These are phyloP conservation scores for Amanita subjunquillea DNA, from an alignment of 768 basidiomycete species.

Conservation along the genomic window DNA sequence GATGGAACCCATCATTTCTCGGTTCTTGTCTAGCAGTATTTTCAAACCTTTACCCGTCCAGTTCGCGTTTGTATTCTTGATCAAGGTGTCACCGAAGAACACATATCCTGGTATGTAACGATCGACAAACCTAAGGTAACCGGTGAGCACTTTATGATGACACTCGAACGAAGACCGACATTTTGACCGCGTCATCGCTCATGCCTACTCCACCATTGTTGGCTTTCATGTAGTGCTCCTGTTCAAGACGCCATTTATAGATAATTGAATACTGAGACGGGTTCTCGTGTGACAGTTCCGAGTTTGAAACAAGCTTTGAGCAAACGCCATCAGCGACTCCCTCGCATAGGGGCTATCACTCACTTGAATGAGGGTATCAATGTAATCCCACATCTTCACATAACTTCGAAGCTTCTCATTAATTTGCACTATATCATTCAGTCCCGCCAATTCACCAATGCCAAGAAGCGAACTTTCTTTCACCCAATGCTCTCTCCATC, in stretches of 20 bases:
- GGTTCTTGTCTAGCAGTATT: constrained; percentile 43
- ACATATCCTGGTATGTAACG: constrained; percentile 93
- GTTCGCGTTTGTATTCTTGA: constrained; percentile 7
- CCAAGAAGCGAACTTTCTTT: constrained; percentile 25
- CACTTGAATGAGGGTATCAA: constrained; percentile 76
- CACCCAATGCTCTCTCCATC: constrained; percentile 41
- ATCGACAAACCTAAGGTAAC: constrained; percentile 61
- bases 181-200: constrained; percentile 68
- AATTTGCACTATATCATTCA: constrained; percentile 48
- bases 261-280: constrained; percentile 40
- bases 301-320: constrained; percentile 17
- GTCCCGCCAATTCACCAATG: constrained; percentile 27
- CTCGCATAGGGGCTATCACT: constrained; percentile 2
- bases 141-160: not conserved
- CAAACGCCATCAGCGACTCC: not conserved
- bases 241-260: constrained; percentile 83
- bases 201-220: constrained; percentile 81
- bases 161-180: constrained; percentile 28
- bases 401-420: constrained; percentile 59
- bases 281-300: constrained; percentile 14
- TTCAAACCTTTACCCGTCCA: constrained; percentile 36
- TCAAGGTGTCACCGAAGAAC: constrained; percentile 49
- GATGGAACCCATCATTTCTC: constrained; percentile 32
- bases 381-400: constrained; percentile 52
- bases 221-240: constrained; percentile 85